Evolutionary conservation across 2,329 filamentous ascomycete species (phyloP), one percentile per base, ranked within the genome.

Genomic region (Mollisia scopiformis): DNA sequence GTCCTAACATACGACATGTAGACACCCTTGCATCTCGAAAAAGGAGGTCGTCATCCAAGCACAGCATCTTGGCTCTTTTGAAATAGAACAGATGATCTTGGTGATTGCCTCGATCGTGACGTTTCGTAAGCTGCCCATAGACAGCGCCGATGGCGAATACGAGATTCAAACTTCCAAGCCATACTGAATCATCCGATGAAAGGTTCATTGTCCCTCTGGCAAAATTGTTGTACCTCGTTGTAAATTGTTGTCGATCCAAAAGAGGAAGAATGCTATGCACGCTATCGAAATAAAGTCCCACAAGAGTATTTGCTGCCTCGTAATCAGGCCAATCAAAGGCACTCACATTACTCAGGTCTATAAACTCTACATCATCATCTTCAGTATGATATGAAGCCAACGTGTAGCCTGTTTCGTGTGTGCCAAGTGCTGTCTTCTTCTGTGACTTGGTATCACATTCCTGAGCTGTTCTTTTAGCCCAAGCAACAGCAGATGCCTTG

Each of bases 81-180:
- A 55, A 46, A 49, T 60, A 71, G 16, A 68, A 49, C 5, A 66
- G 43, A 61, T 69, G 68, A 33, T 70, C 68, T 10, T 57, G 35
- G 23, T 66, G 37, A 31, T 58, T 51, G 16, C 61, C 55, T 21
- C 47, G 37, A 53, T 58, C 13, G 5, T 55, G 33, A 6, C 6
- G 50, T 47, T 61, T 60, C 10, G 51, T 61, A 11, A 71, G 58
- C 41, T 68, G 59, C 14, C 62, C 61, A 43, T 63, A 64, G n/a
- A 63, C 59, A 10, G 68, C 55, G 43, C 58, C 61, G 10, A 69
- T 69, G 11, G 67, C 68, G 35, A 69, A 69, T 2, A 71, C 57
- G 25, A 59, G 57, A 52, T 71, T 71, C 14, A 69, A 19, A 2
- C 57, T 66, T 2, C 64, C 65, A 19, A 71, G 61, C 64, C 66